These are phyloP conservation scores for Verticillium zaregamsianum DNA, from an alignment of 2,329 filamentous ascomycete genomes.

Conservation along the genomic window DNA sequence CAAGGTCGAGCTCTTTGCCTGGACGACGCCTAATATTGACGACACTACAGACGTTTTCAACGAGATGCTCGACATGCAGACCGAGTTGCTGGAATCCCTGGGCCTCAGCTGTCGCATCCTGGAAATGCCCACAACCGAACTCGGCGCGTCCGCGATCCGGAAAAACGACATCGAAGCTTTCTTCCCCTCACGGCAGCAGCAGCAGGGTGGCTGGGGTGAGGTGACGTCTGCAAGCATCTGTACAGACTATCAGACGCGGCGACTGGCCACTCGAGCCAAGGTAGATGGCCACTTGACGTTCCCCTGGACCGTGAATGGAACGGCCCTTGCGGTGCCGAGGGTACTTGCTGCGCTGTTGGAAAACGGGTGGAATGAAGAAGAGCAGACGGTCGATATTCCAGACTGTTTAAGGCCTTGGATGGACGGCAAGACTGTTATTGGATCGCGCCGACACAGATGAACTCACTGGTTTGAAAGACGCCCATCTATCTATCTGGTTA, in stretches of 20 bases:
- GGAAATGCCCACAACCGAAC: conserved; percentile 85
- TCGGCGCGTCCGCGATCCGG: conserved; percentile 80
- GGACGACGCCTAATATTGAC: conserved; percentile 60
- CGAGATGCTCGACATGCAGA: conserved; percentile 84
- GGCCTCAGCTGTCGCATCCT: conserved; percentile 83
- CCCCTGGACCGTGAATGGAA: conserved; percentile 91
- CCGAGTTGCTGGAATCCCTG: conserved; percentile 72
- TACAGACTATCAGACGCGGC: conserved; percentile 87
- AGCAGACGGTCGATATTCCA: conserved; percentile 67
- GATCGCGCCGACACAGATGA: conserved; percentile 11
- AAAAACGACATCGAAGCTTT: conserved; percentile 94
- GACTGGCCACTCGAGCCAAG: conserved; percentile 72
- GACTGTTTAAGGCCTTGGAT: conserved; percentile 80
- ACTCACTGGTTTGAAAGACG: conserved; percentile 1
- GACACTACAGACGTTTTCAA: conserved; percentile 61
- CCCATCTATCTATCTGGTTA: conserved; percentile 17
- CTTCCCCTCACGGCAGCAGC: conserved; percentile 73
- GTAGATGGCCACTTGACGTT: conserved; percentile 57
- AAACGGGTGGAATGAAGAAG: conserved; percentile 77
- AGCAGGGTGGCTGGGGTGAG: conserved; percentile 80
- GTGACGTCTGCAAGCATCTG: conserved; percentile 88
- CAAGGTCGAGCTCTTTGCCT: conserved; percentile 96
- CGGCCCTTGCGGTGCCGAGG: conserved; percentile 84
- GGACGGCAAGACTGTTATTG: conserved; percentile 68
- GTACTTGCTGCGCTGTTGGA: conserved; percentile 87